phyloP scores from a whole-genome alignment of 2,329 filamentous ascomycete species.

The Aureobasidium zeae region DNA sequence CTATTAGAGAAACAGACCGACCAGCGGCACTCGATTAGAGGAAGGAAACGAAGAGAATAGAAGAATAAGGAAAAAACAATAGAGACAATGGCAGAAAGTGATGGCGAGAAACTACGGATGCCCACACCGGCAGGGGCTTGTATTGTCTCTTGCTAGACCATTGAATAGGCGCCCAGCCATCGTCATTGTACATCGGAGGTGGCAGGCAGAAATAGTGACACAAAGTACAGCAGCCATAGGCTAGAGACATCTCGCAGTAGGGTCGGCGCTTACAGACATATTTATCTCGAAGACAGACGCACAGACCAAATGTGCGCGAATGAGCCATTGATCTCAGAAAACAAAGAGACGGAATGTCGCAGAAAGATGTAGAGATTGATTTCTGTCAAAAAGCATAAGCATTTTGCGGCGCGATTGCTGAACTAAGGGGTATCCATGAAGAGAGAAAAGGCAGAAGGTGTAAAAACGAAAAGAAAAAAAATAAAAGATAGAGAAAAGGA shows the following conservation, averaged over 20 bases:
- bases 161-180: constrained; percentile 4
- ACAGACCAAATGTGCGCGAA: constrained; percentile 6
- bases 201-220: constrained; percentile 2
- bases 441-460: too few species aligned
- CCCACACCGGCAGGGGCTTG: constrained; percentile 7
- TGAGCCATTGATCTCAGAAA: not conserved
- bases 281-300: constrained; percentile 5
- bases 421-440: constrained; percentile 7
- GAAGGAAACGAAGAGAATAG: not conserved
- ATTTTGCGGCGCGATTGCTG: constrained; percentile 3
- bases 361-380: not conserved
- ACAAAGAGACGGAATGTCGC: not conserved
- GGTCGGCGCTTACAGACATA: constrained; percentile 12
- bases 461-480: constrained; percentile 6
- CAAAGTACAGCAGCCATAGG: constrained; percentile 4
- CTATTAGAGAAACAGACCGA: constrained; percentile 1
- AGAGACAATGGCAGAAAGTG: constrained; percentile 6
- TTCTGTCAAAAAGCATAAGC: not conserved
- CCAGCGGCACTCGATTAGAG: constrained; percentile 8
- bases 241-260: constrained; percentile 13
- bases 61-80: constrained; percentile 1
- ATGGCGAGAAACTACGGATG: constrained; percentile 7
- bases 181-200: constrained; percentile 7
- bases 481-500: too few species aligned
- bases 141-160: not conserved